Conservation (phyloP, 1,284 basidiomycete genomes). For the Ceratobasidium sp. region DNA sequence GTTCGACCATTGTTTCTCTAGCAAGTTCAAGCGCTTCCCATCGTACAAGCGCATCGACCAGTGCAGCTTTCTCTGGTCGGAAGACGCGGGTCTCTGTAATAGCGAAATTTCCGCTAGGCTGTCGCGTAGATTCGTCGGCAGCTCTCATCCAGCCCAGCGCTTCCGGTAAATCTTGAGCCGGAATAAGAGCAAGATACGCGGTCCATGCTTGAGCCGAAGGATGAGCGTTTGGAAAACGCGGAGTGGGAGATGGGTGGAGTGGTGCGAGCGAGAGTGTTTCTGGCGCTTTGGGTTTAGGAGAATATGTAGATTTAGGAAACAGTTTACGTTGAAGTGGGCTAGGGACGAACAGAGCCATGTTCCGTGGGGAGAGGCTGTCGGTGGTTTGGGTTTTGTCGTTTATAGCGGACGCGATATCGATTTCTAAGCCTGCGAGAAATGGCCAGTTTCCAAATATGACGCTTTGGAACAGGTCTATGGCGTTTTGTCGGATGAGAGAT, state of each 20-base stretch:
- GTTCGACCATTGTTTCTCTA: background rate
- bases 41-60: slow-evolving; percentile 7
- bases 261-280: background rate
- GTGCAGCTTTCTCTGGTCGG: slow-evolving; percentile 12
- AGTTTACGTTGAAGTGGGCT: background rate
- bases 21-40: slow-evolving; percentile 20
- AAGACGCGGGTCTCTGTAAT: background rate
- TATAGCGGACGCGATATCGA: background rate
- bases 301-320: background rate
- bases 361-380: background rate
- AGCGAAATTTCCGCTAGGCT: background rate
- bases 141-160: slow-evolving; percentile 25
- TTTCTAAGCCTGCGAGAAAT: slow-evolving; percentile 11
- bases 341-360: background rate
- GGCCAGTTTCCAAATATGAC: slow-evolving; percentile 34
- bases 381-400: background rate
- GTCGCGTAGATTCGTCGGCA: slow-evolving; percentile 15
- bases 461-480: slow-evolving; percentile 8
- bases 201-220: slow-evolving; percentile 22
- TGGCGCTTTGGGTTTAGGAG: background rate
- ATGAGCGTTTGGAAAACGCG: slow-evolving; percentile 3
- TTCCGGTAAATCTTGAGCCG: slow-evolving; percentile 2
- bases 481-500: background rate
- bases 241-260: slow-evolving; percentile 29
- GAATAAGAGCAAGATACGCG: slow-evolving; percentile 19